These are phyloP conservation scores for Pontederia crassipes DNA, from an alignment of 176 grass and related monocot genomes.

Conservation along the genomic window DNA sequence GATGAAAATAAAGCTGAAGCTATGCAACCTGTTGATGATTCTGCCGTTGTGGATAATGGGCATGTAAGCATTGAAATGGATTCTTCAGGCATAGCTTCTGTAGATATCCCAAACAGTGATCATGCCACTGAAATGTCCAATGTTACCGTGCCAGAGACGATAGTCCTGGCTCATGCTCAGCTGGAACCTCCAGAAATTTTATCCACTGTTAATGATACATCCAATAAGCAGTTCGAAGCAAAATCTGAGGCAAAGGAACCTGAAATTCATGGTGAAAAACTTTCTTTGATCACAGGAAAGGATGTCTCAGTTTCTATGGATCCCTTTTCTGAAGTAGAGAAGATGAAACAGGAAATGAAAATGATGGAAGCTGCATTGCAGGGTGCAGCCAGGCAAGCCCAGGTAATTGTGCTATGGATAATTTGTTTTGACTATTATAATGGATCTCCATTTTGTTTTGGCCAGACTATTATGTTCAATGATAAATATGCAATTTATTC, in stretches of 20 bases:
- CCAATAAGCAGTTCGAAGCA: slow-evolving; percentile 26
- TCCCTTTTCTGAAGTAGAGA: slow-evolving; percentile 48
- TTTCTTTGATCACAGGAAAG: slow-evolving; percentile 21
- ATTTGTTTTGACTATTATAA: neutral
- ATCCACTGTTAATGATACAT: slow-evolving; percentile 17
- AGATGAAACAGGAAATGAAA: slow-evolving; percentile 80
- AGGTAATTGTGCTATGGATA: slow-evolving; percentile 39
- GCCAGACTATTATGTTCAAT: too few relatives aligned
- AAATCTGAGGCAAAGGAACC: slow-evolving; percentile 21
- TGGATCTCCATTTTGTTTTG: too few relatives aligned
- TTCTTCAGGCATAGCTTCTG: neutral
- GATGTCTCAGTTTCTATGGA: slow-evolving; percentile 29
- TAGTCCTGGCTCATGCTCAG: slow-evolving; percentile 26
- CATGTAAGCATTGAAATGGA: slow-evolving; percentile 31
- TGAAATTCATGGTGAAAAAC: slow-evolving; percentile 34
- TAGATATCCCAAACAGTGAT: slow-evolving; percentile 21
- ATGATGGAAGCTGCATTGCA: slow-evolving; percentile 99
- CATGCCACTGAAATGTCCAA: slow-evolving; percentile 14
- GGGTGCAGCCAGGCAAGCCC: slow-evolving; percentile 97
- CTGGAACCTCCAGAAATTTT: slow-evolving; percentile 19
- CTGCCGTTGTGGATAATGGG: slow-evolving; percentile 25
- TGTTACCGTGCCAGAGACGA: slow-evolving; percentile 14
- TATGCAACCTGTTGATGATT: slow-evolving; percentile 20
- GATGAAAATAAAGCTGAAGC: slow-evolving; percentile 21
- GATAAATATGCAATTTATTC: too few relatives aligned